A percentile compares a stretch with the other conserved stretches of the same genome.
Conservation (phyloP, 768 basidiomycete species). For the Rhizopogon vulgaris region DNA sequence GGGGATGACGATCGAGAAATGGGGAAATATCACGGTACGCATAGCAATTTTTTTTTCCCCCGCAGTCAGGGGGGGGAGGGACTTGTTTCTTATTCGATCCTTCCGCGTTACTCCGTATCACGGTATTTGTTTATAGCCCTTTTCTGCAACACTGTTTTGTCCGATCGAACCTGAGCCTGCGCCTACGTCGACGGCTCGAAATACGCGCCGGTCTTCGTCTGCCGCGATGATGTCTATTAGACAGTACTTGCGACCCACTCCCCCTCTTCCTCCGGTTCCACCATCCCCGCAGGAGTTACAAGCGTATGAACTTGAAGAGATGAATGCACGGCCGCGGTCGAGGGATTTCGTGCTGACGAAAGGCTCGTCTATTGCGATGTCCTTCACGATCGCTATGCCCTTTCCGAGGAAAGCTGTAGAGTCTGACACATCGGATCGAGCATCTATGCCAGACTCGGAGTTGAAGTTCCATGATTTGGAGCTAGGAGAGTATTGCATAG, state of each 20-base stretch:
- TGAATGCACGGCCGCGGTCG: neutral
- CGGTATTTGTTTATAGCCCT: slow-evolving; percentile 12
- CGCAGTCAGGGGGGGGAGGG: neutral
- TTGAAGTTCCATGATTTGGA: slow-evolving; percentile 10
- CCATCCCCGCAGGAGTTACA: neutral
- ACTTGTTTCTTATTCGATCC: slow-evolving; percentile 5
- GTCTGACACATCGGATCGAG: neutral
- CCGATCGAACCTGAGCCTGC: neutral
- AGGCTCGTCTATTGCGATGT: slow-evolving; percentile 26
- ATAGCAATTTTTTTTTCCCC: too few species aligned
- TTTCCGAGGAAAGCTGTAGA: slow-evolving; percentile 1
- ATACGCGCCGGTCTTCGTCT: neutral
- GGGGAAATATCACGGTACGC: slow-evolving; percentile 39
- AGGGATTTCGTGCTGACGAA: slow-evolving; percentile 6
- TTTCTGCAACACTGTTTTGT: slow-evolving; percentile 14
- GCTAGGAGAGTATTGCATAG: slow-evolving; percentile 29
- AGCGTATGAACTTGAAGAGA: neutral
- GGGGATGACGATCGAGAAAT: slow-evolving; percentile 16
- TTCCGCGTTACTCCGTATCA: too few species aligned
- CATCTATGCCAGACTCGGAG: slow-evolving; percentile 7
- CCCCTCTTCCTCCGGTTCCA: neutral
- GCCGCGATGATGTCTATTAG: neutral
- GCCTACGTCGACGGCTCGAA: neutral
- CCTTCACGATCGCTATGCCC: slow-evolving; percentile 39
- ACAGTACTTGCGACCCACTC: neutral